Evolutionary conservation across 73 alveolate genomes (phyloP).

Genomic region (Diophrys sp.): DNA sequence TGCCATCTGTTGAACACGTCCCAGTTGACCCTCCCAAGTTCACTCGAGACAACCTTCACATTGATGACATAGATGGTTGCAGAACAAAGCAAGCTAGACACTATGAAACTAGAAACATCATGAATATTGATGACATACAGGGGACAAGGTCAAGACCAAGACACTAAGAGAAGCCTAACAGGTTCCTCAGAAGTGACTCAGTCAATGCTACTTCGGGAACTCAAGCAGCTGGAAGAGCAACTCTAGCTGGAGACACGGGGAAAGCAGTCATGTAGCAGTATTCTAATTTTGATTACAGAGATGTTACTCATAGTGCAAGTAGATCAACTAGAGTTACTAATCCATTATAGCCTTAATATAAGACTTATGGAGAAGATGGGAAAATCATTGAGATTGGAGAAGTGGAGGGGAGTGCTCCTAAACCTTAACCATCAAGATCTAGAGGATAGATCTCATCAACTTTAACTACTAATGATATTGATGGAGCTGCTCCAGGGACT

Average conservation of each 20-base stretch:
- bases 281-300: conserved; percentile 63
- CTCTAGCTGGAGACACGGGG: too few species aligned
- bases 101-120: conserved; percentile 75
- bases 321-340: conserved; percentile 75
- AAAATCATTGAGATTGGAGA: conserved; percentile 50
- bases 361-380: conserved; percentile 63
- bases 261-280: too few species aligned
- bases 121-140: conserved; percentile 77
- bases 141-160: conserved; percentile 78
- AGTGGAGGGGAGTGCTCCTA: conserved; percentile 55
- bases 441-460: conserved; percentile 19
- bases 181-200: background rate
- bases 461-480: conserved; percentile 51
- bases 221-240: too few species aligned
- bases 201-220: too few species aligned
- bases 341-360: conserved; percentile 93
- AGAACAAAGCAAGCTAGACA: conserved; percentile 78
- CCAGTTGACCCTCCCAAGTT: conserved; percentile 89
- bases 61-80: conserved; percentile 92
- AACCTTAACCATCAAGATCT: conserved; percentile 26
- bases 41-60: conserved; percentile 85
- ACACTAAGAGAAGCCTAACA: conserved; percentile 27
- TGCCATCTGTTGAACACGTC: conserved; percentile 80
- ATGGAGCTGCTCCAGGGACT: conserved; percentile 66
- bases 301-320: conserved; percentile 58